These are phyloP conservation scores for Colletotrichum karsti DNA, from an alignment of 2,329 filamentous ascomycete species.

Conservation along the genomic window DNA sequence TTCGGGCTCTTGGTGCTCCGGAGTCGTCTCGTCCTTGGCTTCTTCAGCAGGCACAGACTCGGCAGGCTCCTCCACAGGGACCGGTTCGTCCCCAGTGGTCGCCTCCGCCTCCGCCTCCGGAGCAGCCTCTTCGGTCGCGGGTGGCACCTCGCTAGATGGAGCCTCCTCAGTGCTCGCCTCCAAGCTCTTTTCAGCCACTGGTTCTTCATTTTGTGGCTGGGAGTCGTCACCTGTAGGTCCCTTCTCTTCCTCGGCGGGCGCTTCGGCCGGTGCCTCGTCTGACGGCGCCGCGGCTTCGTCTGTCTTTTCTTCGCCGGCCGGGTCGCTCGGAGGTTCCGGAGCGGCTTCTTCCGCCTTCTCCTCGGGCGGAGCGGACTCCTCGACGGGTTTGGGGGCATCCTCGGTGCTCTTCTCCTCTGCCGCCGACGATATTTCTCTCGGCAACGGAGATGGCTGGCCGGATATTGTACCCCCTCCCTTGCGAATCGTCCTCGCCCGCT, in stretches of 20 bases:
- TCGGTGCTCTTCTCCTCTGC: background rate
- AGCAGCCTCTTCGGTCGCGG: background rate
- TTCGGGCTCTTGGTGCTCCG: background rate
- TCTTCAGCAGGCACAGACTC: background rate
- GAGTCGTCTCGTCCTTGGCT: background rate
- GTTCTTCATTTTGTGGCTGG: constrained; percentile 23
- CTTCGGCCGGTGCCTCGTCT: background rate
- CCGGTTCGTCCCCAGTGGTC: background rate
- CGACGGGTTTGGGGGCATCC: background rate
- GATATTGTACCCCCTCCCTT: background rate
- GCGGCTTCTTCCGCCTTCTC: background rate
- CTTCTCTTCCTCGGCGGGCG: background rate
- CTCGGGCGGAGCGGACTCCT: background rate
- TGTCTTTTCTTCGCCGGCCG: background rate
- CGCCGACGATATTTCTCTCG: background rate
- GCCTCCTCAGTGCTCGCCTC: constrained; percentile 4
- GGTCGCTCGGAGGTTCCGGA: no score
- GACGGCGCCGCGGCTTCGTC: background rate
- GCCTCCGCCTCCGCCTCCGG: background rate
- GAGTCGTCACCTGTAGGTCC: constrained; percentile 18
- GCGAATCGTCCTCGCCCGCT: constrained; percentile 19
- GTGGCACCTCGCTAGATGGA: background rate
- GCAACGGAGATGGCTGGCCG: constrained; percentile 10
- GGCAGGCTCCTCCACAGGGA: background rate
- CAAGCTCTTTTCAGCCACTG: constrained; percentile 24